These are phyloP conservation scores for Pythium dissimile DNA, from an alignment of 352 stramenopile species.

Conservation along the genomic window DNA sequence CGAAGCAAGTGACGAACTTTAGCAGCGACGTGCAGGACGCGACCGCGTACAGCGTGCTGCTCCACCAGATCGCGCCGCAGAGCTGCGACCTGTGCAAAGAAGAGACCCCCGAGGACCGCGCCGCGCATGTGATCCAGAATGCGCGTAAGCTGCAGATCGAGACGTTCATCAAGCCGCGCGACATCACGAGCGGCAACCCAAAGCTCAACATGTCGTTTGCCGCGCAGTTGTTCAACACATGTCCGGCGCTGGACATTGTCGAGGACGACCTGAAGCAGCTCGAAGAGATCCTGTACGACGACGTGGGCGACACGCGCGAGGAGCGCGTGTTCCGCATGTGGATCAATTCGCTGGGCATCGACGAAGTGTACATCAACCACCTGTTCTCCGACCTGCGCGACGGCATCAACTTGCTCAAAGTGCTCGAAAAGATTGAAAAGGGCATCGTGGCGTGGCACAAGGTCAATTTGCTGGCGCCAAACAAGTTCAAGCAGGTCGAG, in stretches of 20 bases:
- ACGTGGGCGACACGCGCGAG: slow-evolving; percentile 83
- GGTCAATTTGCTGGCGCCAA: slow-evolving; percentile 85
- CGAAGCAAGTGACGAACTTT: slow-evolving; percentile 79
- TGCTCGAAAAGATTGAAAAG: slow-evolving; percentile 89
- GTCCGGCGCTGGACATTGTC: slow-evolving; percentile 75
- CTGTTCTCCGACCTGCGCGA: slow-evolving; percentile 89
- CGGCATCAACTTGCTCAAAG: slow-evolving; percentile 87
- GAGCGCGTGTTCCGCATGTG: slow-evolving; percentile 90
- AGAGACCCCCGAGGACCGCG: slow-evolving; percentile 51
- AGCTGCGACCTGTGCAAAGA: slow-evolving; percentile 67
- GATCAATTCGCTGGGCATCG: slow-evolving; percentile 91
- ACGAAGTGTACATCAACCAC: slow-evolving; percentile 89
- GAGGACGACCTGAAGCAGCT: slow-evolving; percentile 85
- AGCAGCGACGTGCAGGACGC: slow-evolving; percentile 80
- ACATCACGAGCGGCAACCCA: slow-evolving; percentile 91
- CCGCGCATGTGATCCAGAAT: slow-evolving; percentile 81
- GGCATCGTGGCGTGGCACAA: slow-evolving; percentile 87
- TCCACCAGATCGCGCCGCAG: slow-evolving; percentile 84
- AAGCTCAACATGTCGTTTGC: slow-evolving; percentile 92
- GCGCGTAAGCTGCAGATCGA: slow-evolving; percentile 80
- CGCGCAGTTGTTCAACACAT: slow-evolving; percentile 91
- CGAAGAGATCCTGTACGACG: slow-evolving; percentile 86
- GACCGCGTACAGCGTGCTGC: slow-evolving; percentile 80
- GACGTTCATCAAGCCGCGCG: slow-evolving; percentile 90
- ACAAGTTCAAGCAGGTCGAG: slow-evolving; percentile 90